Evolutionary conservation across 768 basidiomycete genomes (phyloP).

Genomic region (Gyrodon lividus): DNA sequence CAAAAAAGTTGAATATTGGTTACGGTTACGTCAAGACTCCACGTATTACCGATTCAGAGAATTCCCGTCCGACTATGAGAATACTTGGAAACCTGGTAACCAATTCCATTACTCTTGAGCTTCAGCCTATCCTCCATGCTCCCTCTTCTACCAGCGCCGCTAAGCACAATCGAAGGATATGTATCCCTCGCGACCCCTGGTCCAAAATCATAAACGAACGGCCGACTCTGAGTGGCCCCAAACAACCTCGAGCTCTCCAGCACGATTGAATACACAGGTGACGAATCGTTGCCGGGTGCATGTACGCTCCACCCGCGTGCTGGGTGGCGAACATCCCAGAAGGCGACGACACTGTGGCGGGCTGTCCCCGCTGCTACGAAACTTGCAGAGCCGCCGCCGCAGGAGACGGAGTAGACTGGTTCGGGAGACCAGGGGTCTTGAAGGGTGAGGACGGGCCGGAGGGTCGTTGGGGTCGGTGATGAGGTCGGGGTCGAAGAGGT

Average conservation of each 20-base stretch:
- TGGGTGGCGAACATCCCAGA: slow-evolving; percentile 77
- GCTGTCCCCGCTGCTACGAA: slow-evolving; percentile 77
- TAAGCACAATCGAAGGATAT: slow-evolving; percentile 42
- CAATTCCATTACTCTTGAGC: slow-evolving; percentile 38
- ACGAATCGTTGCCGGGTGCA: slow-evolving; percentile 75
- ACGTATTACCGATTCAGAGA: slow-evolving; percentile 5
- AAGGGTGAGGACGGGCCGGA: slow-evolving; percentile 59
- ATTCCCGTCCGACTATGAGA: slow-evolving; percentile 29
- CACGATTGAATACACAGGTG: slow-evolving; percentile 73
- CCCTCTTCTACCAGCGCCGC: slow-evolving; percentile 21
- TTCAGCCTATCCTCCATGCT: slow-evolving; percentile 22
- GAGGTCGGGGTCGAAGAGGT: slow-evolving; percentile 7
- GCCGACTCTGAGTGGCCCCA: slow-evolving; percentile 72
- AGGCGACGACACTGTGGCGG: slow-evolving; percentile 71
- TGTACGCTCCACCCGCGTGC: slow-evolving; percentile 72
- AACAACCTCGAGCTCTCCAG: slow-evolving; percentile 79
- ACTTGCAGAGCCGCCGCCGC: slow-evolving; percentile 65
- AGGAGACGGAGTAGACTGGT: slow-evolving; percentile 73
- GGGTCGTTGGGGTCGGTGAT: slow-evolving; percentile 30
- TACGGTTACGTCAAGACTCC: no score
- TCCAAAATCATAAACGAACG: slow-evolving; percentile 81
- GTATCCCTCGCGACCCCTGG: slow-evolving; percentile 55
- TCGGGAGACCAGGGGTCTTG: slow-evolving; percentile 69
- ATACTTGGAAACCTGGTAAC: slow-evolving; percentile 53
- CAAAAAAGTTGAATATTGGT: not conserved